A percentile compares a stretch with the other conserved stretches of the same genome.
phyloP scores from a whole-genome alignment of 495 filamentous ascomycete species.

The Clohesyomyces aquaticus region DNA sequence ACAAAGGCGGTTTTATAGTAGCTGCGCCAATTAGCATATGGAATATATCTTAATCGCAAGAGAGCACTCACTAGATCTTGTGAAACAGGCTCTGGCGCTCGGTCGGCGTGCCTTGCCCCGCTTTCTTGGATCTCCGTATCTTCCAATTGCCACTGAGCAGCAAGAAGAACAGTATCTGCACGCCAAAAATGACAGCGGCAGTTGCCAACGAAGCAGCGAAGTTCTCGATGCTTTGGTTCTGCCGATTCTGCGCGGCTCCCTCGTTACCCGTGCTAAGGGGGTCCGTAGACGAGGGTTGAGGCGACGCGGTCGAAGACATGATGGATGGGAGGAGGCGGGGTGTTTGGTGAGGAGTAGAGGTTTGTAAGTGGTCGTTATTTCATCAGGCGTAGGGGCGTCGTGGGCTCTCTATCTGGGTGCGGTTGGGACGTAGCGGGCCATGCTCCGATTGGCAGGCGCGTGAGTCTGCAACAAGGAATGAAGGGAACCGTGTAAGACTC shows the following conservation, averaged over 20 bases:
- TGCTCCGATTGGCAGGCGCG: too few relatives aligned
- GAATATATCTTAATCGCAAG: background rate
- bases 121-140: slow-evolving; percentile 18
- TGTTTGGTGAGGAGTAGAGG: background rate
- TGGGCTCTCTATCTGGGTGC: background rate
- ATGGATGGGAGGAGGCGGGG: background rate
- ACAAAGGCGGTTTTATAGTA: slow-evolving; percentile 41
- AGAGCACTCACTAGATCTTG: slow-evolving; percentile 36
- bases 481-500: too few relatives aligned
- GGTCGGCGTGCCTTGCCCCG: slow-evolving; percentile 6
- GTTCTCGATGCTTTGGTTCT: slow-evolving; percentile 36
- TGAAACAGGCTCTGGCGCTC: slow-evolving; percentile 35
- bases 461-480: too few relatives aligned
- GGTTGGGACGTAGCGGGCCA: background rate
- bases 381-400: background rate
- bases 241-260: slow-evolving; percentile 8
- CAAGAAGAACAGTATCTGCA: slow-evolving; percentile 35
- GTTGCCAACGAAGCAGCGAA: slow-evolving; percentile 39
- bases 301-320: slow-evolving; percentile 11
- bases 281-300: slow-evolving; percentile 10
- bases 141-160: slow-evolving; percentile 40
- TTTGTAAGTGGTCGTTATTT: background rate
- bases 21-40: slow-evolving; percentile 16
- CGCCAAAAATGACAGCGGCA: slow-evolving; percentile 37
- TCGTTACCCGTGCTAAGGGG: background rate